Conservation (phyloP, 208 protist genomes). For the Histomonas meleagridis region DNA sequence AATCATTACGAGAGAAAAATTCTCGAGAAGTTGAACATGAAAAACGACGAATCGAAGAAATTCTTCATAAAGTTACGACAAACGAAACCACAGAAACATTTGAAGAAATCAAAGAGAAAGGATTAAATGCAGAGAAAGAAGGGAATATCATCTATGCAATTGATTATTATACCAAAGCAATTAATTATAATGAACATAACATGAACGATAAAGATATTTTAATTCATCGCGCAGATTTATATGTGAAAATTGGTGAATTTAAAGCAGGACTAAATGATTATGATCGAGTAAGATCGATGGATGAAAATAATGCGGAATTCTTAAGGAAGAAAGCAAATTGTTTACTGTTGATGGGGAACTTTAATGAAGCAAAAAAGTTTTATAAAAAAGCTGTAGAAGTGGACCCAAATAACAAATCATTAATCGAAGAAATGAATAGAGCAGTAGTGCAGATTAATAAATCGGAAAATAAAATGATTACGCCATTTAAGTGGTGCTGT, state of each 20-base stretch:
- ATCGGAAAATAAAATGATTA: no score
- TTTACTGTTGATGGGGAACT: conserved; percentile 35
- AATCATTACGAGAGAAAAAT: conserved; percentile 11
- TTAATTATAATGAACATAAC: conserved; percentile 33
- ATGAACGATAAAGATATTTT: not conserved
- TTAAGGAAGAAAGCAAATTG: conserved; percentile 37
- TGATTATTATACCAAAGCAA: conserved; percentile 29
- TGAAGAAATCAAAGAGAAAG: not conserved
- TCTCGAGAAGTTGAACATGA: not conserved
- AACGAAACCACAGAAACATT: not conserved
- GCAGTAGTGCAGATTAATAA: no score
- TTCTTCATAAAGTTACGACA: not conserved
- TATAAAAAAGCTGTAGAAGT: conserved; percentile 31
- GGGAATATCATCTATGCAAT: conserved; percentile 33
- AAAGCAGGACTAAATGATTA: conserved; percentile 32
- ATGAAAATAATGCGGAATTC: conserved; percentile 38
- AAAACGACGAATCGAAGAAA: not conserved
- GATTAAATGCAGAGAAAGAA: conserved; percentile 32
- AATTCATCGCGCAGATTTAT: conserved; percentile 26
- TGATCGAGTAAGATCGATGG: not conserved
- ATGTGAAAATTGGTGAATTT: conserved; percentile 36
- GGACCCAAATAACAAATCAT: conserved; percentile 33
- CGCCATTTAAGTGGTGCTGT: no score
- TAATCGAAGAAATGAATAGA: conserved; percentile 26
- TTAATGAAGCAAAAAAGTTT: conserved; percentile 6